Evolutionary conservation across 768 basidiomycete species (phyloP).

Genomic region (Pleurotus salmoneostramineus): DNA sequence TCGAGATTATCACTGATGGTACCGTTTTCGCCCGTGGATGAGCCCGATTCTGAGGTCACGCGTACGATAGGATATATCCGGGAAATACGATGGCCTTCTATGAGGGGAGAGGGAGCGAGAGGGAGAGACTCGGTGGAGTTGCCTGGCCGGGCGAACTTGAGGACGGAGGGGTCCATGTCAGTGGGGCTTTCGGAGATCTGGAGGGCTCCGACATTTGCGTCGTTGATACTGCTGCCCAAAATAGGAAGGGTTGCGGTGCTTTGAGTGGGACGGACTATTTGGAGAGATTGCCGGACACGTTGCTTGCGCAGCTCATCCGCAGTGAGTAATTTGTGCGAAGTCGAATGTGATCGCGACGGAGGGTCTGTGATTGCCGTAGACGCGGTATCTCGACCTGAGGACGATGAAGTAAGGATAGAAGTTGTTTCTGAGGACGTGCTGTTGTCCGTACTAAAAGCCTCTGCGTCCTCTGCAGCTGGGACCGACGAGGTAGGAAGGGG

Average conservation of each 20-base stretch:
- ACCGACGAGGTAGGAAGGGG: too few species aligned
- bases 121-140: constrained; percentile 73
- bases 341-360: constrained; percentile 29
- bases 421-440: constrained; percentile 39
- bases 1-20: constrained; percentile 11
- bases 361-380: constrained; percentile 47
- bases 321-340: constrained; percentile 20
- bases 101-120: constrained; percentile 12
- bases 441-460: constrained; percentile 29
- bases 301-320: constrained; percentile 16
- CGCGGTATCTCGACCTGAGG: constrained; percentile 34
- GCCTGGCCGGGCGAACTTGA: constrained; percentile 71
- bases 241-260: constrained; percentile 35
- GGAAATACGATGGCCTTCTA: constrained; percentile 6
- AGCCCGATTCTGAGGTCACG: neutral
- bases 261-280: constrained; percentile 17
- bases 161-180: constrained; percentile 73
- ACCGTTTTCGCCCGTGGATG: constrained; percentile 2
- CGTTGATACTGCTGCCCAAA: constrained; percentile 10
- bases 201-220: constrained; percentile 10
- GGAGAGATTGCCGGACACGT: constrained; percentile 15
- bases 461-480: neutral
- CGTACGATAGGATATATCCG: constrained; percentile 3
- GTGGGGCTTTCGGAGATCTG: constrained; percentile 37
- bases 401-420: constrained; percentile 36